These are phyloP conservation scores for Phytophthora megakarya DNA, from an alignment of 352 stramenopile genomes.

Conservation along the genomic window DNA sequence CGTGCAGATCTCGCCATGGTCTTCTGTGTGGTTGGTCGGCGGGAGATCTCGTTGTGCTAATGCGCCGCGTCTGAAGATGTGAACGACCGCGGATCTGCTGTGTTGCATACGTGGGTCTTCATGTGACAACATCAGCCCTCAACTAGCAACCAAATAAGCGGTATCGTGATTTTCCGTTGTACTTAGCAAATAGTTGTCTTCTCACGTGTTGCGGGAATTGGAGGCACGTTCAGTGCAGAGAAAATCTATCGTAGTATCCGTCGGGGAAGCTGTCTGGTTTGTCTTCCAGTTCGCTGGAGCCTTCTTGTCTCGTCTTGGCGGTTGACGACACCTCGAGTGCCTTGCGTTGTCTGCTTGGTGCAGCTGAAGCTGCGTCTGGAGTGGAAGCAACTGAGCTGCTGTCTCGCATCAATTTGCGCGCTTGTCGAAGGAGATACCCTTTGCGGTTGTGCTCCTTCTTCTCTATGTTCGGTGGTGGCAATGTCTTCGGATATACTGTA, in stretches of 20 bases:
- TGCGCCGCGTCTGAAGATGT: slow-evolving; percentile 1
- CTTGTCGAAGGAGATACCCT: slow-evolving; percentile 68
- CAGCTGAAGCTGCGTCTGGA: background rate
- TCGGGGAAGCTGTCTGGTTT: slow-evolving; percentile 11
- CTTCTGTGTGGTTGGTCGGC: background rate
- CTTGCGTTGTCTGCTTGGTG: slow-evolving; percentile 15
- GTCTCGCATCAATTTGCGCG: slow-evolving; percentile 51
- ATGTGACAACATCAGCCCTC: too few relatives aligned
- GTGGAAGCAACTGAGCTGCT: slow-evolving; percentile 1
- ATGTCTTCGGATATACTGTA: slow-evolving; percentile 21
- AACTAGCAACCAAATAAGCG: too few relatives aligned
- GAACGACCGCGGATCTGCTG: slow-evolving; percentile 5
- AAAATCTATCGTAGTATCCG: slow-evolving; percentile 18
- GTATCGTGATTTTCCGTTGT: too few relatives aligned
- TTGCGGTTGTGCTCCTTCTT: slow-evolving; percentile 85
- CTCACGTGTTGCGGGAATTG: slow-evolving; percentile 19
- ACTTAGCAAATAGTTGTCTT: slow-evolving; percentile 41
- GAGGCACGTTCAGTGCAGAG: slow-evolving; percentile 17
- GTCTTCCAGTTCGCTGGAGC: slow-evolving; percentile 16
- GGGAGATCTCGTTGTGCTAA: background rate
- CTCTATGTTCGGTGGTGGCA: slow-evolving; percentile 11
- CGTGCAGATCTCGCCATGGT: slow-evolving; percentile 37
- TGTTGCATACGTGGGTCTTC: background rate
- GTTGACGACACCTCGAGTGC: background rate
- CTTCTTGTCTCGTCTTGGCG: slow-evolving; percentile 14